Conservation (phyloP, 768 basidiomycete genomes). For the Lentinula edodes region DNA sequence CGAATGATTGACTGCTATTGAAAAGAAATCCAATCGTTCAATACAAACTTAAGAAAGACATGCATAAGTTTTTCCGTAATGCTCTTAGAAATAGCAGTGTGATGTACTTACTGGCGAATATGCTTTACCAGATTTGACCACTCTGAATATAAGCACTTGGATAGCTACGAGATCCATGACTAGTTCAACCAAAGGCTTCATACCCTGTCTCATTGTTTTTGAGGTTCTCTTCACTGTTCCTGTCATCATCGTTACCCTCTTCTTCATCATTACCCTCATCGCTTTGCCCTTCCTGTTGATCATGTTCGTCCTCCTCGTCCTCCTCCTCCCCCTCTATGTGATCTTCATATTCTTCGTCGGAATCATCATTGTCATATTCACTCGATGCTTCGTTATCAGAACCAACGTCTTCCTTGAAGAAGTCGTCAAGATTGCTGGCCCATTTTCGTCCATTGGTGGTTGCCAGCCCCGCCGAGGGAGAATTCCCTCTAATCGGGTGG, state of each 20-base stretch:
- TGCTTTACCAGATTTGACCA: too few species aligned
- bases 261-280: neutral
- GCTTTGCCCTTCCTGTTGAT: constrained; percentile 20
- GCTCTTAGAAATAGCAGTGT: too few species aligned
- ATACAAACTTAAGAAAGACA: too few species aligned
- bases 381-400: constrained; percentile 17
- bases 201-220: neutral
- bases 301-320: constrained; percentile 16
- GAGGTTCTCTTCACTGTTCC: too few species aligned
- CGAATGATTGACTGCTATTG: too few species aligned
- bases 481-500: constrained; percentile 40
- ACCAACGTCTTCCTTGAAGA: constrained; percentile 53
- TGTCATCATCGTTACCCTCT: neutral
- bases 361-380: constrained; percentile 20
- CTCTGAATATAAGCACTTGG: too few species aligned
- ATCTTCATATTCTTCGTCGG: constrained; percentile 24
- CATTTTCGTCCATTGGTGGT: constrained; percentile 31
- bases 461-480: constrained; percentile 38
- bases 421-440: constrained; percentile 64
- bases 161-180: neutral
- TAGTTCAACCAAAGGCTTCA: neutral
- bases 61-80: too few species aligned
- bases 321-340: constrained; percentile 16
- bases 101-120: too few species aligned
- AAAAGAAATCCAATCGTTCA: too few species aligned